These are phyloP conservation scores for Aureobasidium sp. DNA, from an alignment of 2,329 filamentous ascomycete genomes.

Conservation along the genomic window DNA sequence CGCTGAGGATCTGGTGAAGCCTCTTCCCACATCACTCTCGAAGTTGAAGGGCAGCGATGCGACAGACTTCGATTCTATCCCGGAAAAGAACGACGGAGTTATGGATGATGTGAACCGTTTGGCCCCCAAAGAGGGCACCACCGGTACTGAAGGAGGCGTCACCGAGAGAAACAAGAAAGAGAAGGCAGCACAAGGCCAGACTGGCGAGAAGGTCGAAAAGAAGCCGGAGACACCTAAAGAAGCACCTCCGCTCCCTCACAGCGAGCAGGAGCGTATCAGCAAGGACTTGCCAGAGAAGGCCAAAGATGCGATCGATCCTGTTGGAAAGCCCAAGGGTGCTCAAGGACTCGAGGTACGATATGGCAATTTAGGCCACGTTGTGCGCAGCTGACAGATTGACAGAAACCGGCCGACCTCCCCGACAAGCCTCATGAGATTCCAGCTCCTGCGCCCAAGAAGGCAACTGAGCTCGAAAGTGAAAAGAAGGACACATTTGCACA, in stretches of 20 bases:
- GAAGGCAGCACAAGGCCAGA: conserved; percentile 56
- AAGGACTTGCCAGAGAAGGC: conserved; percentile 17
- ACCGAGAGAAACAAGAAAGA: conserved; percentile 75
- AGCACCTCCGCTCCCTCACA: conserved; percentile 70
- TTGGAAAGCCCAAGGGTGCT: conserved; percentile 30
- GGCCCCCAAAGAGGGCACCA: conserved; percentile 74
- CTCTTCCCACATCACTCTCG: conserved; percentile 26
- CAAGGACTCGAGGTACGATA: conserved; percentile 47
- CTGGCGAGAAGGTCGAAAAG: conserved; percentile 64
- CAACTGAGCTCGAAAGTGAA: conserved; percentile 22
- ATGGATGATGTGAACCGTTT: conserved; percentile 82
- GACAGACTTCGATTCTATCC: conserved; percentile 33
- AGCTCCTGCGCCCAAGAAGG: conserved; percentile 51
- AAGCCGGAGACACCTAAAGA: conserved; percentile 79
- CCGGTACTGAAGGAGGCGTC: conserved; percentile 82
- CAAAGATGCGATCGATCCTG: conserved; percentile 25
- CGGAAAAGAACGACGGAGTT: conserved; percentile 62
- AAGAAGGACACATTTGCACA: conserved; percentile 10
- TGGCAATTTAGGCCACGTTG: no score
- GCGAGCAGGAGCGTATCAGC: conserved; percentile 62
- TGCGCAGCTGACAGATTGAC: conserved; percentile 17
- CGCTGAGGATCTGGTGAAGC: conserved; percentile 21
- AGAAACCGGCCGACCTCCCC: conserved; percentile 79
- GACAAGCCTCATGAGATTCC: conserved; percentile 68
- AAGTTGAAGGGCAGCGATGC: conserved; percentile 40